Evolutionary conservation across 495 filamentous ascomycete genomes (phyloP), one percentile per base, ranked within the genome.

Genomic region (Geoglossum glabrum): DNA sequence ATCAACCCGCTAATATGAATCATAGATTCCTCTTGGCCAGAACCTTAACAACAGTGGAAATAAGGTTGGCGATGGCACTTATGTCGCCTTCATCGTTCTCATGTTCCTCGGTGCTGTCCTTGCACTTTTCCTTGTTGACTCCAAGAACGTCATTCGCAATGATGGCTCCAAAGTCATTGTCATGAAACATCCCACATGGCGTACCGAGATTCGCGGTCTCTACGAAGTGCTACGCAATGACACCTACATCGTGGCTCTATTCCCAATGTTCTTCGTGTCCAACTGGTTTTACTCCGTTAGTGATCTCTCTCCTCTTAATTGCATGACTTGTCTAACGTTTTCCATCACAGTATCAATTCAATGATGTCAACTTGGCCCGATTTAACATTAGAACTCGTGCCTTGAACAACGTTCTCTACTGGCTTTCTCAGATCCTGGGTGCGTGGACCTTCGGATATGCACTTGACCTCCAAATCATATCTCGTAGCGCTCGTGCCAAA

Each of bases 21-120:
- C 38, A 9, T 28, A 40, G 36, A 40, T 40, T 15, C 36, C 36
- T 13, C 36, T 40, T 40, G 36, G 36, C 11, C 36, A 40, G 11
- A 40, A 40, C 36, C 5, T 40, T 40, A 8, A 15, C 13, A 13
- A 8, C 2, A 3, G 17, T 15, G 4, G 10, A 15, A 73, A 74
- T 45, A 70, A 73, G 19, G 85, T 93, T 59, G 84, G 73, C 40
- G 82, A 90, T 67, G 88, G 88, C 52, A 96, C 90, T 51, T 97
- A 95, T 64, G 76, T 90, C 57, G 90, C 82, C 51, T 94, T 97
- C 75, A 78, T 95, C 50, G 79, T 95, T 56, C 80, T 95, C 55
- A 95, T 92, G 79, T 70, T 84, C 17, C 38, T 75, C 49, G 90
- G 90, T 56, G 88, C 87, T 55, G 60, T 76, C 36, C 74, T 95